phyloP scores from a whole-genome alignment of 2,329 filamentous ascomycete genomes.

The Diaporthe sp. region DNA sequence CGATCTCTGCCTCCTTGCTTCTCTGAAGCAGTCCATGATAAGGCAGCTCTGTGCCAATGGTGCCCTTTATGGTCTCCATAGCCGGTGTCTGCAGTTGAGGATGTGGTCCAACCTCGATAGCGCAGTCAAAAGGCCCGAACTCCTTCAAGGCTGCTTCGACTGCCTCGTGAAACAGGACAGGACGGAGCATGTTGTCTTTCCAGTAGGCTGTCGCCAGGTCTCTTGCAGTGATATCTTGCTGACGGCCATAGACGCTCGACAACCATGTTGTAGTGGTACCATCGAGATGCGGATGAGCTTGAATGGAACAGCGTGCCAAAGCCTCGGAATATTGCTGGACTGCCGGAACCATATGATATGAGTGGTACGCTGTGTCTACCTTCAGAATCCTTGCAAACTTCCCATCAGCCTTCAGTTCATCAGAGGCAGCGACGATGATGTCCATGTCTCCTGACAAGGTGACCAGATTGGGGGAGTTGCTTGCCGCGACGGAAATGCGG shows the following conservation, averaged over 20 bases:
- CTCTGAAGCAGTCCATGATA: constrained; percentile 53
- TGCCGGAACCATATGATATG: constrained; percentile 59
- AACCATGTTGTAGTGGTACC: constrained; percentile 53
- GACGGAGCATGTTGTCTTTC: constrained; percentile 59
- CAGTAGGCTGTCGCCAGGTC: constrained; percentile 55
- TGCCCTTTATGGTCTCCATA: constrained; percentile 51
- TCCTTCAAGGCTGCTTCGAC: constrained; percentile 47
- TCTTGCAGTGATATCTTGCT: constrained; percentile 24
- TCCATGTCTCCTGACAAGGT: constrained; percentile 55
- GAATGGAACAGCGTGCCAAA: constrained; percentile 49
- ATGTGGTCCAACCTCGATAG: constrained; percentile 62
- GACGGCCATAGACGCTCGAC: constrained; percentile 55
- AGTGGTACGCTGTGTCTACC: constrained; percentile 65
- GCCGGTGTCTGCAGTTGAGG: constrained; percentile 59
- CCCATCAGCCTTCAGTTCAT: constrained; percentile 43
- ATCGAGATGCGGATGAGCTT: constrained; percentile 37
- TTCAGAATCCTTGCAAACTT: constrained; percentile 54
- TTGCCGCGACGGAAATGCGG: constrained; percentile 49
- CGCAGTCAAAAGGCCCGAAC: constrained; percentile 50
- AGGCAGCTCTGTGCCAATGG: constrained; percentile 41
- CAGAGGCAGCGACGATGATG: constrained; percentile 46
- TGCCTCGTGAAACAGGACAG: constrained; percentile 61
- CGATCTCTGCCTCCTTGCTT: constrained; percentile 48
- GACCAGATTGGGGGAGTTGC: constrained; percentile 50
- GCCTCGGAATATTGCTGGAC: constrained; percentile 52